Conservation (phyloP, 2,329 filamentous ascomycete species). For the Aspergillus brasiliensis region DNA sequence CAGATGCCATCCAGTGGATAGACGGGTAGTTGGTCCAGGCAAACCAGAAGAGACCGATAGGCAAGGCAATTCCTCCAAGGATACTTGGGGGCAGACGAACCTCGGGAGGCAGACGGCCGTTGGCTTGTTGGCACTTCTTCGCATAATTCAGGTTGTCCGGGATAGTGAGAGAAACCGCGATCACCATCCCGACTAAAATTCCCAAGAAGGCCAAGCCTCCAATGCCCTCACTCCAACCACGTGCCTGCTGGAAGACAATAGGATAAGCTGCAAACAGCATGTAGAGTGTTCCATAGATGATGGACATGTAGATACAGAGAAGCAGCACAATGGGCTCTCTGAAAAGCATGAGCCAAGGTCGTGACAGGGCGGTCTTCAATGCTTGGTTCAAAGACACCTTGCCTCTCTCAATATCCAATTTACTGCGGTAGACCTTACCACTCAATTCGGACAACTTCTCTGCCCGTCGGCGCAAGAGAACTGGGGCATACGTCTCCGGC, state of each 20-base stretch:
- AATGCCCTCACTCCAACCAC: conserved; percentile 46
- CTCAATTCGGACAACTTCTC: conserved; percentile 52
- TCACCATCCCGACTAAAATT: conserved; percentile 43
- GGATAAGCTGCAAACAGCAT: conserved; percentile 23
- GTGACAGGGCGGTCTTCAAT: conserved; percentile 50
- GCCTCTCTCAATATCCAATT: conserved; percentile 45
- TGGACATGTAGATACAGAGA: conserved; percentile 46
- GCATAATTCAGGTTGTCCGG: conserved; percentile 41
- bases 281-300: conserved; percentile 21
- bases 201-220: conserved; percentile 52
- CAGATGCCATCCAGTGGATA: conserved; percentile 42
- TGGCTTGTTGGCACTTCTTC: conserved; percentile 24
- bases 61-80: conserved; percentile 52
- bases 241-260: conserved; percentile 19
- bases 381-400: conserved; percentile 42
- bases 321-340: conserved; percentile 55
- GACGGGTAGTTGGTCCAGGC: conserved; percentile 58
- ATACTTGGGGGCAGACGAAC: conserved; percentile 55
- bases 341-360: conserved; percentile 53
- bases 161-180: conserved; percentile 42
- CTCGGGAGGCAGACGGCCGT: conserved; percentile 56
- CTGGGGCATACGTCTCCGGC: conserved; percentile 50
- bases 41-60: conserved; percentile 61
- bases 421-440: conserved; percentile 51
- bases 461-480: conserved; percentile 55